Conservation (phyloP, 768 basidiomycete species). For the Xerocomellus chrysenteron region DNA sequence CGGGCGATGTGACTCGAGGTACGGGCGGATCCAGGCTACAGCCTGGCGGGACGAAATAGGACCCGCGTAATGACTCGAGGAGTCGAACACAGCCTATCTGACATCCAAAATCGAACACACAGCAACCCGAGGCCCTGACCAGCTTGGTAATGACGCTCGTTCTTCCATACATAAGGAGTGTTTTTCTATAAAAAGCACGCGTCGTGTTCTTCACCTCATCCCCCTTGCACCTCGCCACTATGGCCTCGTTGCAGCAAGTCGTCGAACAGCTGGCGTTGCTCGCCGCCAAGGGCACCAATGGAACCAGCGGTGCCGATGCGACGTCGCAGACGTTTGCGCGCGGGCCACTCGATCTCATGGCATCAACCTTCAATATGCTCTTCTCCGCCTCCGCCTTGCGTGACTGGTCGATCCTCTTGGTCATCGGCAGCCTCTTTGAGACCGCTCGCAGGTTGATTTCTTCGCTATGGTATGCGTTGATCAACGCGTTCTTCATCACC, state of each 20-base stretch:
- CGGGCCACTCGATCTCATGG: constrained; percentile 27
- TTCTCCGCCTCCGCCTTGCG: constrained; percentile 54
- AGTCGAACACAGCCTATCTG: no score
- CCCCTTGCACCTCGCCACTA: neutral
- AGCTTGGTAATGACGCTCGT: no score
- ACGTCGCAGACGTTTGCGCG: constrained; percentile 5
- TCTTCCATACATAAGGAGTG: no score
- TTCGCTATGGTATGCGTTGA: constrained; percentile 41
- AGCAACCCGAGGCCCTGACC: neutral
- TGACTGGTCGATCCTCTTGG: constrained; percentile 64
- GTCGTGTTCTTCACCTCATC: neutral
- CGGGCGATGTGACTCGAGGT: no score
- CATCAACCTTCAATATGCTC: constrained; percentile 43
- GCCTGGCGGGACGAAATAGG: no score
- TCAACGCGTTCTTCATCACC: constrained; percentile 60
- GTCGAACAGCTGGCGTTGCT: constrained; percentile 30
- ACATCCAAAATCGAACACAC: neutral
- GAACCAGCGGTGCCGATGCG: constrained; percentile 13
- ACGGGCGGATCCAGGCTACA: no score
- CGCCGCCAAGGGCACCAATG: constrained; percentile 14
- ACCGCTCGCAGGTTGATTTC: constrained; percentile 49
- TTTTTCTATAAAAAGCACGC: constrained; percentile 12
- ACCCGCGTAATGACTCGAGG: no score
- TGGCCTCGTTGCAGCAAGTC: constrained; percentile 31
- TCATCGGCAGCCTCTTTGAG: constrained; percentile 64